A percentile compares a stretch with the other conserved stretches of the same genome.
Conservation (phyloP, 495 filamentous ascomycete genomes). For the Podospora tetraspora region DNA sequence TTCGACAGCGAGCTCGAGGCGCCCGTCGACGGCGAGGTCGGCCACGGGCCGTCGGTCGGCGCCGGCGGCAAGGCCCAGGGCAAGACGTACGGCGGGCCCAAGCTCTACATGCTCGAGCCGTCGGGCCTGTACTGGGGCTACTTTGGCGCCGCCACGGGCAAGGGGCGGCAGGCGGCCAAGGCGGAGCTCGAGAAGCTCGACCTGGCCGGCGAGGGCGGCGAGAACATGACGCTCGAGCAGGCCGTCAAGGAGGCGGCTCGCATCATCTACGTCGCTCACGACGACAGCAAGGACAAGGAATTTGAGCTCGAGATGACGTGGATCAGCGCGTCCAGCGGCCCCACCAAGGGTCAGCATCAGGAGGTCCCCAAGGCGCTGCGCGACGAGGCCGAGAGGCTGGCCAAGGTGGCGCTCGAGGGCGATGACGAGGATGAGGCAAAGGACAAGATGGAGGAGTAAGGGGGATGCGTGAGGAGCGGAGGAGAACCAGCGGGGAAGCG, state of each 20-base stretch:
- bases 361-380: slow-evolving; percentile 83
- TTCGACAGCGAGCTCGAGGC: slow-evolving; percentile 81
- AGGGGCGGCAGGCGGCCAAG: slow-evolving; percentile 92
- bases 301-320: slow-evolving; percentile 99
- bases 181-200: slow-evolving; percentile 97
- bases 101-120: slow-evolving; percentile 97
- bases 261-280: slow-evolving; percentile 94
- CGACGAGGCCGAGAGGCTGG: slow-evolving; percentile 84
- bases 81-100: slow-evolving; percentile 78
- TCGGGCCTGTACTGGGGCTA: slow-evolving; percentile 98
- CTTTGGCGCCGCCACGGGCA: slow-evolving; percentile 94
- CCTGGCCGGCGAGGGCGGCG: slow-evolving; percentile 52
- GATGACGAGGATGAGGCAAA: slow-evolving; percentile 66
- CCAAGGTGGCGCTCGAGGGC: slow-evolving; percentile 73
- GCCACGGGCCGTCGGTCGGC: slow-evolving; percentile 67
- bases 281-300: slow-evolving; percentile 96
- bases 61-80: slow-evolving; percentile 73
- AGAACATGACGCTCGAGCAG: slow-evolving; percentile 64
- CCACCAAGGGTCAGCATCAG: slow-evolving; percentile 85
- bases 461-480: background rate
- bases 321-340: slow-evolving; percentile 75
- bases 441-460: slow-evolving; percentile 74
- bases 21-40: slow-evolving; percentile 82
- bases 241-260: slow-evolving; percentile 93
- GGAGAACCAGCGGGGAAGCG: background rate